phyloP scores from a whole-genome alignment of 2,329 filamentous ascomycete species.

The Didymellaceae sp. region DNA sequence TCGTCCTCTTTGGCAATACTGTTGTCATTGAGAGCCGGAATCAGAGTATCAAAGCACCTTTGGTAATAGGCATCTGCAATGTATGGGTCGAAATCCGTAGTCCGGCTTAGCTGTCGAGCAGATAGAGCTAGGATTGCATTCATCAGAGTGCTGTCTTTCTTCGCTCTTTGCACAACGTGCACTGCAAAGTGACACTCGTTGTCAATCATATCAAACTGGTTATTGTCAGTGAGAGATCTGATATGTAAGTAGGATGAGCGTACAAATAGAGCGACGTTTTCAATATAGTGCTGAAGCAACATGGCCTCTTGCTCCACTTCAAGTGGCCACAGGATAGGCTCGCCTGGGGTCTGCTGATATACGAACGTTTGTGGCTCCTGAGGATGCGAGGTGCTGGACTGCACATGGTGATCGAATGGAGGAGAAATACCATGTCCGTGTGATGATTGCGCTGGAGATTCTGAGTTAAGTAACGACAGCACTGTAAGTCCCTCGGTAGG shows the following conservation, averaged over 20 bases:
- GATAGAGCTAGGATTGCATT: constrained; percentile 53
- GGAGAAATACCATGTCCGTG: constrained; percentile 22
- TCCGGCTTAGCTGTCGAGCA: constrained; percentile 52
- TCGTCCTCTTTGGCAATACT: constrained; percentile 50
- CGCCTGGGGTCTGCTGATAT: constrained; percentile 39
- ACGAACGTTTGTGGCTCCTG: constrained; percentile 29
- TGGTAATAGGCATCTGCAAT: constrained; percentile 53
- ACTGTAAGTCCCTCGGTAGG: constrained; percentile 44
- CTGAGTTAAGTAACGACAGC: constrained; percentile 42
- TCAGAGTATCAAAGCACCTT: constrained; percentile 50
- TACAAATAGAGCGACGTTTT: constrained; percentile 47
- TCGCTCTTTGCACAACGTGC: constrained; percentile 46
- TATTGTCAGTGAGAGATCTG: neutral
- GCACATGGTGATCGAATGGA: constrained; percentile 22
- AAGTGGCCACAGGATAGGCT: constrained; percentile 44
- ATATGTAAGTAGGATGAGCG: constrained; percentile 5
- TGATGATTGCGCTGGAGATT: constrained; percentile 33
- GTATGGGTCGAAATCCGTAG: constrained; percentile 48
- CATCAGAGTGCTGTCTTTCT: constrained; percentile 49
- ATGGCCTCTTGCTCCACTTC: constrained; percentile 48
- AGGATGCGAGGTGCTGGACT: constrained; percentile 16
- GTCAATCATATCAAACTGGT: constrained; percentile 47
- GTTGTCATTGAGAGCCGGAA: constrained; percentile 50
- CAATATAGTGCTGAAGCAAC: constrained; percentile 46
- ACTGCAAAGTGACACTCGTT: constrained; percentile 42